phyloP scores from a whole-genome alignment of 768 basidiomycete species.

The Rubroboletus satanas region DNA sequence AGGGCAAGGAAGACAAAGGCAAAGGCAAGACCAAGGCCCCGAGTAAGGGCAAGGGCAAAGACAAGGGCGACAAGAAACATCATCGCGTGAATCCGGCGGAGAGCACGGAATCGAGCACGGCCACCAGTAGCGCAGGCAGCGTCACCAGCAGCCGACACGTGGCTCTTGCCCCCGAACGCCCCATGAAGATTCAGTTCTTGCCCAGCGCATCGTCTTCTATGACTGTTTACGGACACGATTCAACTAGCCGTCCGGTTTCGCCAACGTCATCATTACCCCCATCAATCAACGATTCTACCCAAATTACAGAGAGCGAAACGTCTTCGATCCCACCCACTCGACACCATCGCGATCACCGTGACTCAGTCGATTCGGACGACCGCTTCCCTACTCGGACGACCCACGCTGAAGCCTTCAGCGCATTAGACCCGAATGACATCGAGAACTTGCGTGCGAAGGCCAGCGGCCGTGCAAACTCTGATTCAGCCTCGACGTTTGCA shows the following conservation, averaged over 20 bases:
- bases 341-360: constrained; percentile 22
- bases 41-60: constrained; percentile 33
- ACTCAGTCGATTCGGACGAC: constrained; percentile 26
- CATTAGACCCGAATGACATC: constrained; percentile 52
- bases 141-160: constrained; percentile 8
- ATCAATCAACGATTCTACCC: constrained; percentile 3
- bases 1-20: constrained; percentile 18
- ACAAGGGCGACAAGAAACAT: constrained; percentile 29
- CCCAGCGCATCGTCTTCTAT: constrained; percentile 20
- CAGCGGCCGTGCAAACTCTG: constrained; percentile 24
- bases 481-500: constrained; percentile 15
- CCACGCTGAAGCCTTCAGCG: constrained; percentile 59
- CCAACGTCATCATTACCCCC: constrained; percentile 11
- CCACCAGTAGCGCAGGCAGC: constrained; percentile 32
- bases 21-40: constrained; percentile 15
- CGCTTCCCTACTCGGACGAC: constrained; percentile 46
- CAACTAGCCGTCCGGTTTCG: constrained; percentile 21
- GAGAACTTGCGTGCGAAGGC: constrained; percentile 40
- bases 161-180: constrained; percentile 4
- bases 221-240: background rate
- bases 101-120: constrained; percentile 30
- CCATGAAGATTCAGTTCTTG: constrained; percentile 16
- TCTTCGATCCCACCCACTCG: constrained; percentile 9
- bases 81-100: constrained; percentile 25
- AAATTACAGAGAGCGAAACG: constrained; percentile 7